These are phyloP conservation scores for Hanseniaspora valbyensis DNA, from an alignment of 805 yeast species.

Conservation along the genomic window DNA sequence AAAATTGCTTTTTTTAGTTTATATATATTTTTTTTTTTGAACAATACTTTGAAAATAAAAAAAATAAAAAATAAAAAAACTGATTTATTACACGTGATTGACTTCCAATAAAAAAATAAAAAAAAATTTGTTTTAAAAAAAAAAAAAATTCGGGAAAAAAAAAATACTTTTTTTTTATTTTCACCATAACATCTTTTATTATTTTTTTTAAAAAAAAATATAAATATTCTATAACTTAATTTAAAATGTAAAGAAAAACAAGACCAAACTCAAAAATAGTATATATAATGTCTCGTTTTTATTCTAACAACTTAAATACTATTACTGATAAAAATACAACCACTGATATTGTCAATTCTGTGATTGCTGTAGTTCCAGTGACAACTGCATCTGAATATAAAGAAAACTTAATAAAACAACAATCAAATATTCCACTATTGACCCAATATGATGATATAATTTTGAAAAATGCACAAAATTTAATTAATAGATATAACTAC, in stretches of 20 bases:
- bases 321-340: neutral
- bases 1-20: no score
- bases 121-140: no score
- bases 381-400: neutral
- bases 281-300: neutral
- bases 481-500: constrained; percentile 7
- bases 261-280: neutral
- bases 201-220: no score
- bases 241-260: neutral
- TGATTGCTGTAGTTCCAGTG: neutral
- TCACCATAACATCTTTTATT: no score
- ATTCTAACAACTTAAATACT: neutral
- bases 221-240: neutral
- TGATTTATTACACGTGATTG: no score
- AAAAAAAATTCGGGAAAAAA: no score
- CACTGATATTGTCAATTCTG: neutral
- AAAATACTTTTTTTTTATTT: no score
- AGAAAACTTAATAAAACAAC: constrained; percentile 5
- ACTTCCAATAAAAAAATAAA: no score
- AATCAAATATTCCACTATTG: neutral
- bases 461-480: neutral
- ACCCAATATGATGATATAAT: constrained; percentile 12
- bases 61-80: no score
- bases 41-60: no score
- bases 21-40: no score